Evolutionary conservation across 2,329 filamentous ascomycete species (phyloP).

Genomic region (Proliferodiscus dingleyae): DNA sequence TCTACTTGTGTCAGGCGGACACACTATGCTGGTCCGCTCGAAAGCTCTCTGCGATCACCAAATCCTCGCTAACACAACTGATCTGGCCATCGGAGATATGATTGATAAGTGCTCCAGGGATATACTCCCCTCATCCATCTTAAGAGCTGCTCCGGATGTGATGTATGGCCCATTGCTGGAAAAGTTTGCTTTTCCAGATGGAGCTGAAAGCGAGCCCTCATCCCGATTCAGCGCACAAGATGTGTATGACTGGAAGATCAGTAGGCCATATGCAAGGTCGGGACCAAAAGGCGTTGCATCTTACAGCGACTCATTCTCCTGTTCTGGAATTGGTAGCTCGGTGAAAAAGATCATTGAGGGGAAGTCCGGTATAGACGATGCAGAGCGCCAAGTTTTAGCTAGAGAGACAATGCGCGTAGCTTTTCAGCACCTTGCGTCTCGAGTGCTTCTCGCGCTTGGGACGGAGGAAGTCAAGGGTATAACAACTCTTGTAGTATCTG

Average conservation of each 20-base stretch:
- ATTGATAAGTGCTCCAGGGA: slow-evolving; percentile 81
- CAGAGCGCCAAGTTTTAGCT: slow-evolving; percentile 66
- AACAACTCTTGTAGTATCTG: slow-evolving; percentile 72
- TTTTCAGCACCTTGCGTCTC: slow-evolving; percentile 81
- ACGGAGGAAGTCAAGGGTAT: slow-evolving; percentile 30
- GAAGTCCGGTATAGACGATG: slow-evolving; percentile 42
- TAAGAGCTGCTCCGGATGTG: slow-evolving; percentile 53
- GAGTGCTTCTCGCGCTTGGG: slow-evolving; percentile 66
- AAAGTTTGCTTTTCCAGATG: slow-evolving; percentile 64
- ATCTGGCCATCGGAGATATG: slow-evolving; percentile 84
- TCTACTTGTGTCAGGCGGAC: slow-evolving; percentile 85
- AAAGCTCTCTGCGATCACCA: slow-evolving; percentile 61
- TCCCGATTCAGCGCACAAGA: background rate
- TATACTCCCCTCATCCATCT: slow-evolving; percentile 59
- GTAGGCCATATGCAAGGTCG: slow-evolving; percentile 56
- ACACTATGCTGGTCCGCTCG: slow-evolving; percentile 81
- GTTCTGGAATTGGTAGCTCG: slow-evolving; percentile 64
- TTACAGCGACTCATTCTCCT: slow-evolving; percentile 54
- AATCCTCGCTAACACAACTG: slow-evolving; percentile 67
- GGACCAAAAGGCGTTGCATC: slow-evolving; percentile 38
- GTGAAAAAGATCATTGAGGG: slow-evolving; percentile 51
- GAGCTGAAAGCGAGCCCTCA: background rate
- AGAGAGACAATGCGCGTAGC: slow-evolving; percentile 70
- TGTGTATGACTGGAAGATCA: slow-evolving; percentile 62
- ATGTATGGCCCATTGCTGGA: slow-evolving; percentile 83